Base-by-base conservation (phyloP, 2,329 filamentous ascomycete species). In the Colletotrichum acutatum region DNA sequence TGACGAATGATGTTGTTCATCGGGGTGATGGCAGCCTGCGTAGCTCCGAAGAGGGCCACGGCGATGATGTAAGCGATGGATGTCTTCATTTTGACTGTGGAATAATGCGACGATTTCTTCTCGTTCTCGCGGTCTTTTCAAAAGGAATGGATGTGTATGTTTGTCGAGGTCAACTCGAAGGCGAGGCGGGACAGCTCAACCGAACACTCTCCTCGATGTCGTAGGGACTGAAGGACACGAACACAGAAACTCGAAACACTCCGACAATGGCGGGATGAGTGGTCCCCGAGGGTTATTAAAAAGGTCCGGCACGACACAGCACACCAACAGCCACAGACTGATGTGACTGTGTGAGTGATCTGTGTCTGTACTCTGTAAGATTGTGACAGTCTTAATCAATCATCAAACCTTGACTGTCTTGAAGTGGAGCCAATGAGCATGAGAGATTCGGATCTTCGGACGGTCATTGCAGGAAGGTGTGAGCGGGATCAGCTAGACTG, bases 1-100 rank as follows among this genome's bases (percentile, higher is more conserved):
- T 72, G 70, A 12, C 70, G 70, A 28, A 72, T 65, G 66, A 72
- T 72, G 70, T 72, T 72, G 66, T 72, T 72, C 42, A 72, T 11
- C 34, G 70, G 70, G 22, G 60, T 72, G 34, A 72, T 58, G 61
- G 70, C 67, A 19, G 70, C 70, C 30, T 61, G 66, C 54, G 70
- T 37, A 5, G 60, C 66, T 49, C 70, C 70, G 70, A 72, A 57
- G 46, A 72, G 66, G 26, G 66, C 49, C 42, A 56, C 66, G 34
- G 49, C 70, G 14, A 70, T 32, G 56, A 57, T 24, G 32, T 65
- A 72, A 56, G 70, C 70, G 60, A 70, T 2, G 16, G 70, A 61
- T 37, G 49, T 49, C 70, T 72, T 72, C 70, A 72, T 72, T 19
- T 30, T 72, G 62, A 26, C 11, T 9, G n/a, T 49, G 5, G 9